Conservation (phyloP, 139 green algal genomes). For the Chlorella sp. region DNA sequence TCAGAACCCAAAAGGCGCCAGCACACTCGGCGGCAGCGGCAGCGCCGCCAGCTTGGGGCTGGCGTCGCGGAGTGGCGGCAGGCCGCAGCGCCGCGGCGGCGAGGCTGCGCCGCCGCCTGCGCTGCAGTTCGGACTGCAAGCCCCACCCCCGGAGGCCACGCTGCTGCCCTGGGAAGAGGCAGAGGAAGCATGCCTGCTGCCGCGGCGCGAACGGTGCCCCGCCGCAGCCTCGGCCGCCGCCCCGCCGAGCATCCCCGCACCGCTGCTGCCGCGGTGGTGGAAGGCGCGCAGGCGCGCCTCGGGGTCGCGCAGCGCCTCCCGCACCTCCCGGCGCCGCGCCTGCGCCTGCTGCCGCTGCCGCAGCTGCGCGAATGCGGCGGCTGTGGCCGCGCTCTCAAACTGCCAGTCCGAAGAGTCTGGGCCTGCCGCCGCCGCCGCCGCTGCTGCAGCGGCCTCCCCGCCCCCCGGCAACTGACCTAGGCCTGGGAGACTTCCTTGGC, state of each 20-base stretch:
- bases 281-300: background rate
- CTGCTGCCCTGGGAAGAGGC: too few species aligned
- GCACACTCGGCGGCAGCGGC: too few species aligned
- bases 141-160: too few species aligned
- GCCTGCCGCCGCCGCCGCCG: background rate
- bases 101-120: too few species aligned
- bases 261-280: background rate
- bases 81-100: too few species aligned
- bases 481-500: background rate
- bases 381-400: constrained; percentile 4
- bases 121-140: too few species aligned
- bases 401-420: background rate
- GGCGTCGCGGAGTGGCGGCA: too few species aligned
- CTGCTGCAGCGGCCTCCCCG: background rate
- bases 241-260: background rate
- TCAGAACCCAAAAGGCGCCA: too few species aligned
- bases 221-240: too few species aligned
- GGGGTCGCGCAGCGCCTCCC: background rate
- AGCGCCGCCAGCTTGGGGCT: too few species aligned
- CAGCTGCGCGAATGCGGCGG: constrained; percentile 11
- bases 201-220: too few species aligned
- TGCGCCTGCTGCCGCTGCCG: background rate
- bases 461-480: background rate
- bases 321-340: background rate
- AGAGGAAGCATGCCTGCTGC: too few species aligned